A percentile compares a stretch with the other conserved stretches of the same genome.
Conservation (phyloP, 345 rosid species). For the Moricandia moricandioides region DNA sequence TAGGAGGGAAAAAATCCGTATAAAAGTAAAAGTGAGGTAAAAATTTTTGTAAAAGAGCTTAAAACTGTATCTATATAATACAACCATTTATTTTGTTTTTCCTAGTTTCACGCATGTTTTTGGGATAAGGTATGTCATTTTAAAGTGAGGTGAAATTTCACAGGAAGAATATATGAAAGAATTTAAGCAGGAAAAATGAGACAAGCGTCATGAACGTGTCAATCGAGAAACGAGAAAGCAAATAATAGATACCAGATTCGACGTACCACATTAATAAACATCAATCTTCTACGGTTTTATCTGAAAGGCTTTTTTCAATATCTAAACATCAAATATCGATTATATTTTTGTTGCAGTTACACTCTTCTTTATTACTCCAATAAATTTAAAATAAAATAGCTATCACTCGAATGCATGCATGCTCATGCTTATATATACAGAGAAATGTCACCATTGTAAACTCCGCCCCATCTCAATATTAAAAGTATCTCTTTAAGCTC, state of each 20-base stretch:
- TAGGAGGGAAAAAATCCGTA: slow-evolving; percentile 3
- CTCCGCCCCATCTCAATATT: slow-evolving; percentile 33
- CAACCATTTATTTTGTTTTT: too few species aligned
- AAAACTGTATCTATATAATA: too few species aligned
- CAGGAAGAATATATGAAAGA: slow-evolving; percentile 17
- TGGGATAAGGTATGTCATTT: too few species aligned
- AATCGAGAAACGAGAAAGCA: slow-evolving; percentile 15
- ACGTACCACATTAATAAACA: slow-evolving; percentile 31
- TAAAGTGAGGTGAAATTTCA: background rate
- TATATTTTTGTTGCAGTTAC: slow-evolving; percentile 7
- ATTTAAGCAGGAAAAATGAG: slow-evolving; percentile 17
- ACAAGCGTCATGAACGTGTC: slow-evolving; percentile 40
- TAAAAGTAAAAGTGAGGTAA: slow-evolving; percentile 5
- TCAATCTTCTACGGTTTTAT: background rate
- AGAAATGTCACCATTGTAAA: slow-evolving; percentile 23
- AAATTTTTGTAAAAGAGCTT: background rate
- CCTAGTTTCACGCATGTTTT: too few species aligned
- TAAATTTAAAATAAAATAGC: background rate
- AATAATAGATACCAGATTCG: slow-evolving; percentile 33
- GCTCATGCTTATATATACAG: slow-evolving; percentile 3
- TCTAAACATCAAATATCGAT: background rate
- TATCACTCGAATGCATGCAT: slow-evolving; percentile 26
- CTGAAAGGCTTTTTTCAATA: background rate
- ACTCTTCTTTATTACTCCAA: slow-evolving; percentile 23
- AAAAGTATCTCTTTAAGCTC: slow-evolving; percentile 32